A percentile compares a stretch with the other conserved stretches of the same genome.
Conservation (phyloP, 345 rosid genomes). For the Dipteronia dyeriana region DNA sequence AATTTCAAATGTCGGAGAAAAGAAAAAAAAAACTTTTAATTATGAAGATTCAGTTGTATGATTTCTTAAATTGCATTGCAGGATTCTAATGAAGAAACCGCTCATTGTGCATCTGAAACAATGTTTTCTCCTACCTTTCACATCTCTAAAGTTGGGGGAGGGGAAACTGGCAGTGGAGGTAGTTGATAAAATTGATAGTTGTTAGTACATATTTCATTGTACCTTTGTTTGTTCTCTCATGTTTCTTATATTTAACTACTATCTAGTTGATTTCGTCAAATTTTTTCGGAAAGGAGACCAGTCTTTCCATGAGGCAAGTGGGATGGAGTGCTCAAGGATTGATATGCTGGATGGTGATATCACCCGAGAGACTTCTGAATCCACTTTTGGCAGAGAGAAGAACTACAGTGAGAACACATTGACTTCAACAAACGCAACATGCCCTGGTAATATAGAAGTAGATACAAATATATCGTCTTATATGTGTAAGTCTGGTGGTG, state of each 20-base stretch:
- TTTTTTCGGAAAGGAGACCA: slow-evolving; percentile 35
- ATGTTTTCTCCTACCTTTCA: slow-evolving; percentile 75
- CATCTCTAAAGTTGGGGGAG: slow-evolving; percentile 40
- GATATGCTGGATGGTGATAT: slow-evolving; percentile 27
- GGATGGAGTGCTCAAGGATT: slow-evolving; percentile 24
- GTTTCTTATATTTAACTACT: slow-evolving; percentile 9
- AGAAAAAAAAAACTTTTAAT: neutral
- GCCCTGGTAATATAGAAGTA: slow-evolving; percentile 24
- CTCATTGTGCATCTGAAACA: slow-evolving; percentile 33
- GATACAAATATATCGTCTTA: slow-evolving; percentile 35
- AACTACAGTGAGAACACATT: slow-evolving; percentile 22
- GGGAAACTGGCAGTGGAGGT: slow-evolving; percentile 49
- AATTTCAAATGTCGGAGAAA: neutral
- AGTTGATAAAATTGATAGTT: slow-evolving; percentile 10
- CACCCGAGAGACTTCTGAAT: slow-evolving; percentile 25
- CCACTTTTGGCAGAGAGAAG: slow-evolving; percentile 30
- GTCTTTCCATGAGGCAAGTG: slow-evolving; percentile 27
- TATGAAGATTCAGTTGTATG: slow-evolving; percentile 8
- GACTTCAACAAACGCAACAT: slow-evolving; percentile 22
- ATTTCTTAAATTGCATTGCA: slow-evolving; percentile 32
- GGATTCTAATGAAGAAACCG: slow-evolving; percentile 40
- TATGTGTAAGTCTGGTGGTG: slow-evolving; percentile 34
- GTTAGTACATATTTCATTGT: neutral
- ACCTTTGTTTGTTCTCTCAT: neutral
- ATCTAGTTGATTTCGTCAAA: slow-evolving; percentile 34